Evolutionary conservation across 148 eudicot genomes (phyloP).

Genomic region (Camellia japonica): DNA sequence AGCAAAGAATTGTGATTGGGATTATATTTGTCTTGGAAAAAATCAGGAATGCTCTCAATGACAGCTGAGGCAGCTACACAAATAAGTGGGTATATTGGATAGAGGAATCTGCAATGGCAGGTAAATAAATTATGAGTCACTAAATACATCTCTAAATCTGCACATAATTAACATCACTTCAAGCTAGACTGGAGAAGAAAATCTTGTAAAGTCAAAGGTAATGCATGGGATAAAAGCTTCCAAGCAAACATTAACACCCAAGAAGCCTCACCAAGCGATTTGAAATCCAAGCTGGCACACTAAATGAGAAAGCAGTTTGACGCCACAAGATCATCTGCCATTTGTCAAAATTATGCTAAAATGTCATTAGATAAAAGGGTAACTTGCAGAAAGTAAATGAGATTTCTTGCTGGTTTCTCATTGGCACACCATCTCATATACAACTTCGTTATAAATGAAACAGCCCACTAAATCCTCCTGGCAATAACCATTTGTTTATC

Average conservation of each 20-base stretch:
- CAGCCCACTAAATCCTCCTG: not conserved
- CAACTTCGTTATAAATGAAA: not conserved
- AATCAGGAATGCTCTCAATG: conserved; percentile 87
- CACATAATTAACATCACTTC: conserved; percentile 7
- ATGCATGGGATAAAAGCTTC: no score
- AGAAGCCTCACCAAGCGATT: not conserved
- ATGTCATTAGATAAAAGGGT: not conserved
- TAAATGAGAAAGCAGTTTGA: not conserved
- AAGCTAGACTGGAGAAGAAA: conserved; percentile 7
- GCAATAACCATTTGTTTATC: not conserved
- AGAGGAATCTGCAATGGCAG: conserved; percentile 72
- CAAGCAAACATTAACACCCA: not conserved
- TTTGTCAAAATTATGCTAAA: not conserved
- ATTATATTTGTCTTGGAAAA: conserved; percentile 65
- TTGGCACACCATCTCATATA: not conserved
- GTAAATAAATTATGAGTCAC: conserved; percentile 5
- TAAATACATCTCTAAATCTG: not conserved
- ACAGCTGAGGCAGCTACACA: conserved; percentile 97
- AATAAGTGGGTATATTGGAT: conserved; percentile 92
- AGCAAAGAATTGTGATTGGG: conserved; percentile 49
- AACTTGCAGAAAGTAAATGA: not conserved
- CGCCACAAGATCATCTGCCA: not conserved
- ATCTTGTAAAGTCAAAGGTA: no score
- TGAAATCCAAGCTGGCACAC: not conserved
- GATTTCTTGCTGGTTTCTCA: not conserved